Evolutionary conservation across 352 stramenopile genomes (phyloP).

Genomic region (Phytophthora ohioensis): DNA sequence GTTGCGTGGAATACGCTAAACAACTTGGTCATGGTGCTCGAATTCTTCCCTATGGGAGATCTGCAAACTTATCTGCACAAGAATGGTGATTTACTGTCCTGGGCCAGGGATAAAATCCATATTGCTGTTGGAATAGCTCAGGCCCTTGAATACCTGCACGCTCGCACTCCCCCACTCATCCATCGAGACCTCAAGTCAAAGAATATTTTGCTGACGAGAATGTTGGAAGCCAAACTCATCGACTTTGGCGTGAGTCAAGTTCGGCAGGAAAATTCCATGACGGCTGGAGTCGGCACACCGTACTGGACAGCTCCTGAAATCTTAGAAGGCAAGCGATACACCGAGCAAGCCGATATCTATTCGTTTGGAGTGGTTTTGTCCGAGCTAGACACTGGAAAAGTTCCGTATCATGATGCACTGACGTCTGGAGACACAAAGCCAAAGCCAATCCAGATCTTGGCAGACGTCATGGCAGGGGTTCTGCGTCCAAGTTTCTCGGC

Average conservation of each 20-base stretch:
- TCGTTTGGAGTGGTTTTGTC: slow-evolving; percentile 47
- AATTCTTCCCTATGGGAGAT: slow-evolving; percentile 48
- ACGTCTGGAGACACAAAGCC: slow-evolving; percentile 22
- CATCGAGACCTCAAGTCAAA: slow-evolving; percentile 42
- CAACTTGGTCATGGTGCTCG: slow-evolving; percentile 49
- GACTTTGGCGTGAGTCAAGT: slow-evolving; percentile 41
- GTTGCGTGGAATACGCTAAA: slow-evolving; percentile 52
- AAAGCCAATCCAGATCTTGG: slow-evolving; percentile 48
- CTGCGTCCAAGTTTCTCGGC: slow-evolving; percentile 51
- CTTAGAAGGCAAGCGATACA: slow-evolving; percentile 26
- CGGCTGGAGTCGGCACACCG: slow-evolving; percentile 24
- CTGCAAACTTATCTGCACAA: slow-evolving; percentile 41
- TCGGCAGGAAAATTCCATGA: slow-evolving; percentile 32
- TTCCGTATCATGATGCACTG: slow-evolving; percentile 35
- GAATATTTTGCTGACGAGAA: slow-evolving; percentile 67
- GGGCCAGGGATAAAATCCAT: slow-evolving; percentile 33
- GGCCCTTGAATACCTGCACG: slow-evolving; percentile 39
- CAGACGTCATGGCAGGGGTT: slow-evolving; percentile 40
- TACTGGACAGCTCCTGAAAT: slow-evolving; percentile 47
- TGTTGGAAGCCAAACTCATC: slow-evolving; percentile 62
- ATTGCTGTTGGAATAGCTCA: slow-evolving; percentile 42
- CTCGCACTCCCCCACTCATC: slow-evolving; percentile 27
- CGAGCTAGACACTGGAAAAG: slow-evolving; percentile 38
- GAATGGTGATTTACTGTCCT: slow-evolving; percentile 23
- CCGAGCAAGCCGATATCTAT: slow-evolving; percentile 44